These are phyloP conservation scores for Geosiphon pyriformis DNA, from an alignment of 192 early-diverging fungal species.

Conservation along the genomic window DNA sequence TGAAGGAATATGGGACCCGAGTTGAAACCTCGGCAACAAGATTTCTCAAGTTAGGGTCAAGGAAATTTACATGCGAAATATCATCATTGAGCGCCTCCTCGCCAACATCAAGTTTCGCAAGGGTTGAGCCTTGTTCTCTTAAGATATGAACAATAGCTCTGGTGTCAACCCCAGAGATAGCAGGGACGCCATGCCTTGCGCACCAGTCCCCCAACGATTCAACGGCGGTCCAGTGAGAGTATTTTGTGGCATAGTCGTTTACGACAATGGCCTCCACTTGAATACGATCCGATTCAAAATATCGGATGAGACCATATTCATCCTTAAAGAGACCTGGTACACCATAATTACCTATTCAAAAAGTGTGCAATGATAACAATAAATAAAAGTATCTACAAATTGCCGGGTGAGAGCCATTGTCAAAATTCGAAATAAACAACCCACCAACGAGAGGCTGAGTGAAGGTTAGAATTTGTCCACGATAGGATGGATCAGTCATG, in stretches of 20 bases:
- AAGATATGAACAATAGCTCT: constrained; percentile 82
- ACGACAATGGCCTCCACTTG: constrained; percentile 86
- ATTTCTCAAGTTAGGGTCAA: constrained; percentile 72
- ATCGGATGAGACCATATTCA: constrained; percentile 73
- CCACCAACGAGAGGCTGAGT: constrained; percentile 90
- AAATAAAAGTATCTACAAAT: constrained; percentile 50
- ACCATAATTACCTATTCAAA: constrained; percentile 70
- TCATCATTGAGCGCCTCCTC: constrained; percentile 44
- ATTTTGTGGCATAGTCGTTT: constrained; percentile 83
- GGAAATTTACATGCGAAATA: constrained; percentile 39
- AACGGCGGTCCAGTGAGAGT: constrained; percentile 93
- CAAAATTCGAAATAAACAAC: not conserved
- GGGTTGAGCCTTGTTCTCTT: constrained; percentile 79
- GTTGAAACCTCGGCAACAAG: constrained; percentile 79
- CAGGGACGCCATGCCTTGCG: constrained; percentile 72
- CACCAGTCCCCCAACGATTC: constrained; percentile 91
- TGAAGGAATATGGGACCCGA: constrained; percentile 60
- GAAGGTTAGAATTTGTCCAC: constrained; percentile 91
- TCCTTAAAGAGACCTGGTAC: constrained; percentile 73
- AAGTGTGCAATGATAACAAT: not conserved
- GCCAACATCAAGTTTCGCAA: constrained; percentile 71
- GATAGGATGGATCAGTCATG: constrained; percentile 97
- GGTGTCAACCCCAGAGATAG: constrained; percentile 88
- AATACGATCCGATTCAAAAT: constrained; percentile 84
- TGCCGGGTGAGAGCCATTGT: constrained; percentile 71